Conservation (phyloP, 2,329 filamentous ascomycete genomes). For the Cercospora citrullina region DNA sequence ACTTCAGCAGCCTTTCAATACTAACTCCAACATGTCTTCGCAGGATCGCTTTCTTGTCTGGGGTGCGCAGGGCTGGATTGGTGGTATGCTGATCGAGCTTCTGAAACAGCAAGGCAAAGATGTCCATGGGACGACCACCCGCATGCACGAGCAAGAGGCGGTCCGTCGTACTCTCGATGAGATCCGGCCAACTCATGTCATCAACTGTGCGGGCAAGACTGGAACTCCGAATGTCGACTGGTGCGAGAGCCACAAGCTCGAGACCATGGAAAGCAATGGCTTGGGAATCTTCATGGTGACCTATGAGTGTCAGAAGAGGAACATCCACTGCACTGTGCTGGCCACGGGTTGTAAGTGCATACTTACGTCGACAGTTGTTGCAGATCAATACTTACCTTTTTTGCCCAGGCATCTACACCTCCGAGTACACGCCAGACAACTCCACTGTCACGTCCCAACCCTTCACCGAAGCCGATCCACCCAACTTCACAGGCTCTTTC, state of each 20-base stretch:
- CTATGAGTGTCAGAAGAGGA: slow-evolving; percentile 59
- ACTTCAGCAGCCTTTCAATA: neutral
- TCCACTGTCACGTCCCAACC: slow-evolving; percentile 55
- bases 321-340: slow-evolving; percentile 65
- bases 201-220: slow-evolving; percentile 66
- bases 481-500: slow-evolving; percentile 68
- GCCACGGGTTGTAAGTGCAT: slow-evolving; percentile 60
- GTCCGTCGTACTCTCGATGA: slow-evolving; percentile 59
- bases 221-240: slow-evolving; percentile 69
- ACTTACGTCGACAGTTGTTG: neutral
- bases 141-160: slow-evolving; percentile 63
- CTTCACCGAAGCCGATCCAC: slow-evolving; percentile 61
- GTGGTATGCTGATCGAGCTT: slow-evolving; percentile 60
- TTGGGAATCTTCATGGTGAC: slow-evolving; percentile 65
- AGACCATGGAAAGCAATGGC: slow-evolving; percentile 67
- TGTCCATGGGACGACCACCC: slow-evolving; percentile 60
- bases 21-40: slow-evolving; percentile 14
- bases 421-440: slow-evolving; percentile 21
- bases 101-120: slow-evolving; percentile 62
- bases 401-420: slow-evolving; percentile 32
- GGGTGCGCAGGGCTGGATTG: slow-evolving; percentile 65
- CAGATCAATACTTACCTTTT: neutral
- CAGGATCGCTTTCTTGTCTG: slow-evolving; percentile 61
- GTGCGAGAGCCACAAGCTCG: slow-evolving; percentile 69
- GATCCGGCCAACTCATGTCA: slow-evolving; percentile 64